Evolutionary conservation across 2,329 filamentous ascomycete genomes (phyloP).

Genomic region (Penicillium palitans): DNA sequence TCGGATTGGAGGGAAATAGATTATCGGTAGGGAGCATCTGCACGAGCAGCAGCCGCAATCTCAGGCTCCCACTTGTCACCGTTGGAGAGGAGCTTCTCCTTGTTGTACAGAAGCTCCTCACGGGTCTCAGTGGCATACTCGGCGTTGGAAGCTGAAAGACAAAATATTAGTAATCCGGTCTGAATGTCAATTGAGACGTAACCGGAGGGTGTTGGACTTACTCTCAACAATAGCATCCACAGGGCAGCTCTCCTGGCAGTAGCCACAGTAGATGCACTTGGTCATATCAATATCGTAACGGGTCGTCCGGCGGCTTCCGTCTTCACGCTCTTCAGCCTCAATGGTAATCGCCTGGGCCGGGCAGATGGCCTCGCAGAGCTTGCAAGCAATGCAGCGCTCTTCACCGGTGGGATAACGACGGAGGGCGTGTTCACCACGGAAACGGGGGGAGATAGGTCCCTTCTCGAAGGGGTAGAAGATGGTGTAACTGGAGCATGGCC

Average conservation of each 20-base stretch:
- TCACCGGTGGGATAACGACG: constrained; percentile 95
- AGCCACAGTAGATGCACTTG: constrained; percentile 99
- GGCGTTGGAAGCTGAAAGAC: constrained; percentile 61
- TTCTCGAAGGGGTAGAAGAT: constrained; percentile 99
- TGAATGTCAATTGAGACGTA: background rate
- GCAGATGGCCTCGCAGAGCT: constrained; percentile 98
- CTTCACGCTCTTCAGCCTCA: constrained; percentile 95
- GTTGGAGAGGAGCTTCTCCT: constrained; percentile 87
- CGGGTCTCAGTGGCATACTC: constrained; percentile 76
- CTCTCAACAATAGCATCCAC: constrained; percentile 89
- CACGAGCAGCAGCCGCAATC: constrained; percentile 84
- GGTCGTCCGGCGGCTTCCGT: constrained; percentile 91
- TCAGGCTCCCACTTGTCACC: constrained; percentile 98
- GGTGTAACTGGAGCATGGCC: constrained; percentile 69
- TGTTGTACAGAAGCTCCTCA: constrained; percentile 97
- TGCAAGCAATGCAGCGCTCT: constrained; percentile 99
- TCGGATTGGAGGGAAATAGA: constrained; percentile 4
- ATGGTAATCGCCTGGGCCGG: constrained; percentile 98
- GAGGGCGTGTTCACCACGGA: constrained; percentile 96
- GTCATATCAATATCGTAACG: constrained; percentile 99
- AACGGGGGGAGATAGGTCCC: constrained; percentile 94
- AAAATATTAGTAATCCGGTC: background rate
- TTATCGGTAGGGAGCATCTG: constrained; percentile 90
- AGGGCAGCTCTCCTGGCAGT: constrained; percentile 98
- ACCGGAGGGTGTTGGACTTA: constrained; percentile 40